Evolutionary conservation across 371 early-diverging fungal species (phyloP).

Genomic region (Ordospora colligata): DNA sequence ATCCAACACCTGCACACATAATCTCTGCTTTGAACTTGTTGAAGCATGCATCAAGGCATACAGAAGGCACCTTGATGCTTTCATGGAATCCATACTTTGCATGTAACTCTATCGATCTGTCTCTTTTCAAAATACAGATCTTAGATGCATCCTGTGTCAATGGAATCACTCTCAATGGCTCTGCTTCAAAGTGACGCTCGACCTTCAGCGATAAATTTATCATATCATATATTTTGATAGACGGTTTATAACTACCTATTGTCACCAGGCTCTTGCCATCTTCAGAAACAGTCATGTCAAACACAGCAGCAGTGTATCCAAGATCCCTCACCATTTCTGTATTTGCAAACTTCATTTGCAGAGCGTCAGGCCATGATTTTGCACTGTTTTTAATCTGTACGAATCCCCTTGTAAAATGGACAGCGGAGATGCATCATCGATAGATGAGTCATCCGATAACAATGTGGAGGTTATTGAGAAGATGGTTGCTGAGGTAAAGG

Average conservation of each 20-base stretch:
- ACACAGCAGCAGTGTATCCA: conserved; percentile 86
- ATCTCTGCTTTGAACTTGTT: conserved; percentile 81
- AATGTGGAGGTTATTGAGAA: background rate
- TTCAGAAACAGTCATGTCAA: conserved; percentile 69
- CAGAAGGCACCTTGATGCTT: conserved; percentile 78
- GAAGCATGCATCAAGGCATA: conserved; percentile 62
- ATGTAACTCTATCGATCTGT: conserved; percentile 88
- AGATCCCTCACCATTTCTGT: conserved; percentile 87
- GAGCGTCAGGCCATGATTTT: background rate
- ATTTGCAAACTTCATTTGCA: conserved; percentile 8
- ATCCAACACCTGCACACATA: conserved; percentile 69
- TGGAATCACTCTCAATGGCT: conserved; percentile 66
- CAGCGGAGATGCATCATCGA: background rate
- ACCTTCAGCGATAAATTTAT: conserved; percentile 84
- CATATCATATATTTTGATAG: conserved; percentile 82
- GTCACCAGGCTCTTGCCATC: conserved; percentile 78
- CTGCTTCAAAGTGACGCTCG: conserved; percentile 84
- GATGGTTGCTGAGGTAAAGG: background rate
- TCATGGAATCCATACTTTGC: conserved; percentile 85
- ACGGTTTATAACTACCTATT: conserved; percentile 87
- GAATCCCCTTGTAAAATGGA: background rate
- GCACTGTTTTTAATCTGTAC: background rate
- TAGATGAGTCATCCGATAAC: background rate
- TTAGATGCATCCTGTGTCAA: conserved; percentile 94
- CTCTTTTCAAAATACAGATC: conserved; percentile 75